phyloP scores from a whole-genome alignment of 1,284 basidiomycete genomes.

The Puccinia brachypodii region DNA sequence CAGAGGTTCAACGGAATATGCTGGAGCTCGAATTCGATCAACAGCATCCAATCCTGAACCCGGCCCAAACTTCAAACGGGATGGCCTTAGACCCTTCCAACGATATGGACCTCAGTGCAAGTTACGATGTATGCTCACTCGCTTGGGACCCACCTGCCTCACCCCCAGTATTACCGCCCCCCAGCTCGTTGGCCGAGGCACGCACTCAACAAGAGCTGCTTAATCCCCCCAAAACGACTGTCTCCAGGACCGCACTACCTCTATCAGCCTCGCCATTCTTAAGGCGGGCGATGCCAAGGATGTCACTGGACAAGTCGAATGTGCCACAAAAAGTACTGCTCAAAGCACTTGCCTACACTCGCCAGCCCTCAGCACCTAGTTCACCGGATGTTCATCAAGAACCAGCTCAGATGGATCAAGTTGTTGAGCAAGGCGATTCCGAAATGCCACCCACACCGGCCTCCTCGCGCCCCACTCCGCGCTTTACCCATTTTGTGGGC shows the following conservation, averaged over 20 bases:
- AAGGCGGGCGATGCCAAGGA: conserved; percentile 19
- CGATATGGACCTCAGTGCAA: conserved; percentile 16
- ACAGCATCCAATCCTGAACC: conserved; percentile 32
- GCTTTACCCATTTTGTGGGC: conserved; percentile 39
- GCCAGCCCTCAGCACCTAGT: background rate
- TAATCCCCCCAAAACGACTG: conserved; percentile 5
- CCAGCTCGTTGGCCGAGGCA: conserved; percentile 25
- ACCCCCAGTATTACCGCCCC: conserved; percentile 26
- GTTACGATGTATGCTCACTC: conserved; percentile 37
- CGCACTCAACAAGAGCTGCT: conserved; percentile 32
- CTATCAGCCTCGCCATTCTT: conserved; percentile 40
- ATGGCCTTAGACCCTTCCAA: background rate
- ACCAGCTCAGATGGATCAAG: background rate
- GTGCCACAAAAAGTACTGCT: conserved; percentile 42
- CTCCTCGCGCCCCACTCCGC: conserved; percentile 2
- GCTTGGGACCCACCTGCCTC: conserved; percentile 37
- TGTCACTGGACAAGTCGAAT: conserved; percentile 14
- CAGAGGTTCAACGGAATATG: conserved; percentile 32
- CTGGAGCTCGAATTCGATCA: conserved; percentile 41
- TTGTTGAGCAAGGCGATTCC: conserved; percentile 1
- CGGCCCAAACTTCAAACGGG: background rate
- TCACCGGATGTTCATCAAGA: conserved; percentile 3
- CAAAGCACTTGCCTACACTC: conserved; percentile 39
- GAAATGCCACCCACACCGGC: background rate
- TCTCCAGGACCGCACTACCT: conserved; percentile 2